Evolutionary conservation across 305 asterid species (phyloP).

Genomic region (Fraxinus baroniana): DNA sequence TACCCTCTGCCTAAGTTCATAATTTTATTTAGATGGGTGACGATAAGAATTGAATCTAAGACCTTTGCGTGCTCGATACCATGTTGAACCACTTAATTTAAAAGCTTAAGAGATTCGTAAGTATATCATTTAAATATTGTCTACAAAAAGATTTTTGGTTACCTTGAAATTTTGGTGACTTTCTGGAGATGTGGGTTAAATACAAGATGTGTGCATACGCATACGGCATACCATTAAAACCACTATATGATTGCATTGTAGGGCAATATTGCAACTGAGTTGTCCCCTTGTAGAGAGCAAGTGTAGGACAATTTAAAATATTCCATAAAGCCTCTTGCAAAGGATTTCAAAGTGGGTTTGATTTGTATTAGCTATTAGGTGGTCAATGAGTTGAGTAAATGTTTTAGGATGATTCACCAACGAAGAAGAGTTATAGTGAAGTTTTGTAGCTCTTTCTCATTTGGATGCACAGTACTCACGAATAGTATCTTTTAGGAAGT

Average conservation of each 20-base stretch:
- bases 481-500: neutral
- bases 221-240: neutral
- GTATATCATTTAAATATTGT: neutral
- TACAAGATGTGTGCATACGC: neutral
- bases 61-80: neutral
- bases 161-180: neutral
- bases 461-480: neutral
- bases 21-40: neutral
- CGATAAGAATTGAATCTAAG: neutral
- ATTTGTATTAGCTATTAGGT: neutral
- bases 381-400: neutral
- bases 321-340: neutral
- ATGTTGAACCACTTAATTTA: neutral
- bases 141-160: neutral
- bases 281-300: neutral
- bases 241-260: constrained; percentile 4
- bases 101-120: neutral
- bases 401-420: neutral
- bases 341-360: neutral
- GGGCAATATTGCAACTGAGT: neutral
- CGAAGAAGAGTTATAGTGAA: neutral
- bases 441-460: neutral
- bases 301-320: neutral
- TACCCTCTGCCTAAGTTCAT: neutral
- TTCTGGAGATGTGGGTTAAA: constrained; percentile 11